Conservation (phyloP, 331 rosid species). For the Dryas integrifolia region DNA sequence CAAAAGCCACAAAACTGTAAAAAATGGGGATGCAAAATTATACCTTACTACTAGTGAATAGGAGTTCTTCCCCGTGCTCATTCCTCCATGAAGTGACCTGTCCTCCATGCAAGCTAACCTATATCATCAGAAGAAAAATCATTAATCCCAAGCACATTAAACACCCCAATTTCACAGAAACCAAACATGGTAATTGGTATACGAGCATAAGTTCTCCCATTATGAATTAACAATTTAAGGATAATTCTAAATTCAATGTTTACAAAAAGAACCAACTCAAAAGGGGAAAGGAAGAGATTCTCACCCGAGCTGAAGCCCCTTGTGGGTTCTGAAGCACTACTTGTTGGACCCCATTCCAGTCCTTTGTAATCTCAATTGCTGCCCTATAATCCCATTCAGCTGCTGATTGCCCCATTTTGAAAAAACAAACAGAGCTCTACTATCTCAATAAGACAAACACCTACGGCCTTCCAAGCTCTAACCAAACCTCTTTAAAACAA, state of each 20-base stretch:
- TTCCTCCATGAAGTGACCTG: slow-evolving; percentile 89
- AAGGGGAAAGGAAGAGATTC: slow-evolving; percentile 24
- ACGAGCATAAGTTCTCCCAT: slow-evolving; percentile 12
- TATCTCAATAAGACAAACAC: slow-evolving; percentile 17
- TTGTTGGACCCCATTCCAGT: slow-evolving; percentile 77
- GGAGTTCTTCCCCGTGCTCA: slow-evolving; percentile 81
- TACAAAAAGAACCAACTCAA: slow-evolving; percentile 5
- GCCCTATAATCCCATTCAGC: slow-evolving; percentile 70
- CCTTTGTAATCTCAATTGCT: slow-evolving; percentile 66
- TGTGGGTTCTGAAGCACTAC: slow-evolving; percentile 62
- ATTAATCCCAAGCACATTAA: slow-evolving; percentile 16
- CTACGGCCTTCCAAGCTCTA: slow-evolving; percentile 3
- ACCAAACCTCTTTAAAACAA: slow-evolving; percentile 22
- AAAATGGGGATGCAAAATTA: background rate
- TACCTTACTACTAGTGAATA: slow-evolving; percentile 90
- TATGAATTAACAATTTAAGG: slow-evolving; percentile 17
- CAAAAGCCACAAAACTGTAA: background rate
- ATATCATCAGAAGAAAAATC: slow-evolving; percentile 30
- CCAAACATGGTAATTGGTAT: background rate
- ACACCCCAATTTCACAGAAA: slow-evolving; percentile 14
- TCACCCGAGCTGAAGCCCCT: slow-evolving; percentile 78
- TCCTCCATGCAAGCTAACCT: slow-evolving; percentile 92
- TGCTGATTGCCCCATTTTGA: slow-evolving; percentile 77
- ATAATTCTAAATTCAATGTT: slow-evolving; percentile 13
- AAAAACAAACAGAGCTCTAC: slow-evolving; percentile 19